These are phyloP conservation scores for Aspergillus niger DNA, from an alignment of 2,329 filamentous ascomycete species.

Conservation along the genomic window DNA sequence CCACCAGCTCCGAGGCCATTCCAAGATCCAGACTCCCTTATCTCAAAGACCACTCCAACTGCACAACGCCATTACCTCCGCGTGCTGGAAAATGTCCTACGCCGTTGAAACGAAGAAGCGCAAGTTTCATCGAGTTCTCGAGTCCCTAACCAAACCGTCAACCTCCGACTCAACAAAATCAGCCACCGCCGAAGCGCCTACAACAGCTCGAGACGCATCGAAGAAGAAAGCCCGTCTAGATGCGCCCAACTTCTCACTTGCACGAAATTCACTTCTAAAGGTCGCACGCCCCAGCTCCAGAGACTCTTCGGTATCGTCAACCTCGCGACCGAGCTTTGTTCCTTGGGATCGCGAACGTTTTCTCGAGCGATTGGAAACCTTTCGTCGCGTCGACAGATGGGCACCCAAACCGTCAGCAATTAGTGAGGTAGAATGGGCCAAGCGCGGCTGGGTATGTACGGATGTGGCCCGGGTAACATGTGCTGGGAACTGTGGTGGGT, in stretches of 20 bases:
- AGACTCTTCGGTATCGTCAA: slow-evolving; percentile 36
- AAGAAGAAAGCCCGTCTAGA: slow-evolving; percentile 40
- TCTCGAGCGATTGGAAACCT: slow-evolving; percentile 77
- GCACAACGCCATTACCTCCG: neutral
- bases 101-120: slow-evolving; percentile 50
- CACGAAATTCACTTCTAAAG: slow-evolving; percentile 30
- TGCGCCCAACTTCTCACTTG: slow-evolving; percentile 22
- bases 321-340: slow-evolving; percentile 68
- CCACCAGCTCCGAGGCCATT: neutral
- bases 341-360: slow-evolving; percentile 84
- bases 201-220: slow-evolving; percentile 32
- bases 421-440: slow-evolving; percentile 92
- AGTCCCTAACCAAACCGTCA: slow-evolving; percentile 44
- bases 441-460: slow-evolving; percentile 85
- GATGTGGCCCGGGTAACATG: slow-evolving; percentile 83
- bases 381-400: slow-evolving; percentile 89
- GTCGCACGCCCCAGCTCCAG: slow-evolving; percentile 29
- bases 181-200: slow-evolving; percentile 20
- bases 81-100: slow-evolving; percentile 42
- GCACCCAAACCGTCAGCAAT: slow-evolving; percentile 85
- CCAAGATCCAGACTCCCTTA: neutral
- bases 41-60: neutral
- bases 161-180: slow-evolving; percentile 21
- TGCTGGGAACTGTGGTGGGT: slow-evolving; percentile 75
- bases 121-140: slow-evolving; percentile 50